phyloP scores from a whole-genome alignment of 2,329 filamentous ascomycete genomes.

The Drechslera avenae region DNA sequence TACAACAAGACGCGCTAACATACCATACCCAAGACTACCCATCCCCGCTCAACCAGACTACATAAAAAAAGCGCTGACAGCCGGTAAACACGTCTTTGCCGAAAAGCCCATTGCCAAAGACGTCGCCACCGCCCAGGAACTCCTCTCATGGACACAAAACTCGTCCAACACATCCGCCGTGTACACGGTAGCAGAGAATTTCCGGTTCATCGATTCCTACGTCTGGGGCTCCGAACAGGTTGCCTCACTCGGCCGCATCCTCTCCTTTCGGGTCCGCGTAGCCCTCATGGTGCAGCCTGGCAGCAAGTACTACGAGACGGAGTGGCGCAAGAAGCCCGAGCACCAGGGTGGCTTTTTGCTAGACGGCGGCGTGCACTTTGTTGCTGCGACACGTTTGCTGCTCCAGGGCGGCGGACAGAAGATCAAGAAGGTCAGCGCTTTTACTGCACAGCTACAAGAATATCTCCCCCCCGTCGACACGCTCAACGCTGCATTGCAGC shows the following conservation, averaged over 20 bases:
- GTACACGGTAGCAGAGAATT: constrained; percentile 70
- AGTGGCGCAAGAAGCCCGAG: constrained; percentile 70
- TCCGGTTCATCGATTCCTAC: constrained; percentile 66
- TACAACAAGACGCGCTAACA: neutral
- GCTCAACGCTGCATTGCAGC: constrained; percentile 63
- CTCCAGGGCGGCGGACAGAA: constrained; percentile 54
- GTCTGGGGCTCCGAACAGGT: constrained; percentile 58
- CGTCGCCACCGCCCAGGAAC: constrained; percentile 56
- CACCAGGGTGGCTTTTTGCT: constrained; percentile 79
- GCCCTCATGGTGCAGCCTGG: constrained; percentile 54
- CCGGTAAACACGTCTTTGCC: constrained; percentile 71
- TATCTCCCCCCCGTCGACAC: constrained; percentile 71
- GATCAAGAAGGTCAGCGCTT: constrained; percentile 58
- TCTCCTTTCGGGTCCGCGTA: constrained; percentile 59
- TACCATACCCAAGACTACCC: constrained; percentile 54
- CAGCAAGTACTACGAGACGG: constrained; percentile 61
- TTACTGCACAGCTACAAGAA: constrained; percentile 59
- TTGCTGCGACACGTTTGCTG: constrained; percentile 66
- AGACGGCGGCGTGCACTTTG: constrained; percentile 75
- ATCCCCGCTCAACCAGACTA: constrained; percentile 65
- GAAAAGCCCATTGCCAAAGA: constrained; percentile 73
- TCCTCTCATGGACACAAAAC: constrained; percentile 54
- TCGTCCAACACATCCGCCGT: constrained; percentile 50
- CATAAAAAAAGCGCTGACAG: constrained; percentile 64
- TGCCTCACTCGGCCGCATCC: constrained; percentile 59